Evolutionary conservation across 2,329 filamentous ascomycete genomes (phyloP), one percentile per base, ranked within the genome.

Genomic region (Fusarium veterinarium): DNA sequence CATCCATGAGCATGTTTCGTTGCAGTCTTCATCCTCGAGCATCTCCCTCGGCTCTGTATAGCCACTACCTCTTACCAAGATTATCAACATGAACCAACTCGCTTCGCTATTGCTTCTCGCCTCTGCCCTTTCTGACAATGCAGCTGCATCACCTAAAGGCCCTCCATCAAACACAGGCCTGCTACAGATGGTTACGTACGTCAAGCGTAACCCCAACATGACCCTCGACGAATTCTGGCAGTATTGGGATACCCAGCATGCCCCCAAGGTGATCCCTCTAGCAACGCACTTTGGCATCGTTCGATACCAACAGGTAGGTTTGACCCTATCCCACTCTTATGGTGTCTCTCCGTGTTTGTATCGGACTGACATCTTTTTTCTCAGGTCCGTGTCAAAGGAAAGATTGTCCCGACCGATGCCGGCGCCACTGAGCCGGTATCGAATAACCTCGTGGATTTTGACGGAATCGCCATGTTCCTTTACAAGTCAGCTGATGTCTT

Each of bases 151-250:
- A 9, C 7, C 23, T 9, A 30, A 40, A n/a, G 49, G 25, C 6
- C 35, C 53, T 81, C 5, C 87, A 35, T 52, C 86, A 84, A 75
- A 70, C 28, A 78, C 77, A 1, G 76, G 77, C 2, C 60, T 75
- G 6, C 35, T 65, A 0, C 78, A 80, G 64, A 80, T 80, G 78
- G 40, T 78, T 20, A 79, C 73, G 12, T 78, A 79, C 57, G 75
- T 80, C 35, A 80, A 80, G 42, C 74, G 78, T 12, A 71, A 70
- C 25, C 69, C 73, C 2, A 67, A 73, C n/a, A 71, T 71, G 38
- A 78, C 76, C 0, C 73, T 73, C 14, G 69, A 74, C 12, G 71
- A 78, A 13, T 80, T 80, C 30, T 80, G 78, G 77, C 41, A 71
- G 7, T 80, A 80, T 25, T 80, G 78, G 78, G 70, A 78, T 25